Evolutionary conservation across 495 filamentous ascomycete species (phyloP), one percentile per base, ranked within the genome.

Genomic region (Cenococcum geophilum): DNA sequence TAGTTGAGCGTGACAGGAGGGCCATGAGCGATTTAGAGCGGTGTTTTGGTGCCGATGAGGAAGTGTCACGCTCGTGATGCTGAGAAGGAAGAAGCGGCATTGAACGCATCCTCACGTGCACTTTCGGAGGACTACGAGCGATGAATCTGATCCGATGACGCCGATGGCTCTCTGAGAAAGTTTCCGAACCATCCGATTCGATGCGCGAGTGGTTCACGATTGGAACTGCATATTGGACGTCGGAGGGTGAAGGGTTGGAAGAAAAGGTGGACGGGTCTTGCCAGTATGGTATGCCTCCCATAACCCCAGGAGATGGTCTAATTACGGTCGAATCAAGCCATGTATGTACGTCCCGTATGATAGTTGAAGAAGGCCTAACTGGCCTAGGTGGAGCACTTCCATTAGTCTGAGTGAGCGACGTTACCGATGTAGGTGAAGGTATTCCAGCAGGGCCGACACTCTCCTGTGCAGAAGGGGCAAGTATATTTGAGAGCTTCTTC

Each of bases 61-160:
- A 18, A 45, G 14, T 10, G n/a, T 54, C 35, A 32, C 34, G 40
- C 40, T 40, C 32, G 16, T 60, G 20, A 23, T 55, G 37, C 9
- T 32, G 35, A 21, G 43, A 20, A 14, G 48, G 42, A 10, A 63
- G 34, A 16, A 54, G 43, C 25, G 65, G 65, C 61, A 51, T 68
- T 11, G 65, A 68, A n/a, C 60, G 65, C 65, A 68, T 64, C 25
- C 54, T 59, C n/a, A 61, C 57, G 12, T 60, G 57, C 27, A 68
- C 57, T 47, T 48, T 63, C 65, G 55, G 58, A 21, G 60, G 47
- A 1, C 57, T 42, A n/a, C 61, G 65, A 58, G 43, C 58, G 57
- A 68, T 58, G 11, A 58, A 61, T 34, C 50, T 59, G 47, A 64
- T 54, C 10, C 63, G 50, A 22, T 32, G 49, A 12, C 55, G 47